These are phyloP conservation scores for Nothomitra cinnamomea DNA, from an alignment of 2,329 filamentous ascomycete genomes.

Conservation along the genomic window DNA sequence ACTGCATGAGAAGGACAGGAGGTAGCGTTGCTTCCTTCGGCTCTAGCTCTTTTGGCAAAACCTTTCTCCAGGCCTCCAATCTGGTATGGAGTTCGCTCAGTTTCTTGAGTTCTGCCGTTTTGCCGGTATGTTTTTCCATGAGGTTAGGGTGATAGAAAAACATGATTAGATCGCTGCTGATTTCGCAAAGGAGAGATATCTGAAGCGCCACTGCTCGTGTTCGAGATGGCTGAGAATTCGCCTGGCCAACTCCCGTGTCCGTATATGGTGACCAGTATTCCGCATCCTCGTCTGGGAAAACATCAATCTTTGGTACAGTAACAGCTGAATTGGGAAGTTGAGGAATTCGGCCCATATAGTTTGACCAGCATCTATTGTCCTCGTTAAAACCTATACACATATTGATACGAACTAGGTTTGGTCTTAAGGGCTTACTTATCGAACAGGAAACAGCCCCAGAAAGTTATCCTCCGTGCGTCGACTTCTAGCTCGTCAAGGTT, in stretches of 20 bases:
- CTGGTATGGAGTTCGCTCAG: constrained; percentile 81
- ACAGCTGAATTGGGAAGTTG: constrained; percentile 67
- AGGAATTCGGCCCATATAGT: constrained; percentile 81
- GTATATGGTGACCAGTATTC: constrained; percentile 79
- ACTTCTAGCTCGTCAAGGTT: constrained; percentile 64
- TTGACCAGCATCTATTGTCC: constrained; percentile 65
- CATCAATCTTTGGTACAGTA: constrained; percentile 75
- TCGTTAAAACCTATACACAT: not conserved
- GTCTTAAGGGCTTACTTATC: constrained; percentile 46
- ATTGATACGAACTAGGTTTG: not conserved
- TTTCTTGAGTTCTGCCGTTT: constrained; percentile 75
- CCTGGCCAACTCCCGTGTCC: constrained; percentile 59
- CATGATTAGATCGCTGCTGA: constrained; percentile 75
- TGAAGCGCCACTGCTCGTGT: constrained; percentile 71
- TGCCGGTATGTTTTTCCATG: constrained; percentile 46
- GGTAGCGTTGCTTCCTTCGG: constrained; percentile 78
- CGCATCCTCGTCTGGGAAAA: constrained; percentile 76
- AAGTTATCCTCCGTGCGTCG: constrained; percentile 78
- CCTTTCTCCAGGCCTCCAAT: constrained; percentile 75
- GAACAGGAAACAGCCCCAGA: constrained; percentile 97
- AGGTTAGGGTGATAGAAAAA: constrained; percentile 78
- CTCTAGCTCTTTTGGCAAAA: constrained; percentile 62
- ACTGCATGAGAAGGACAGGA: constrained; percentile 75
- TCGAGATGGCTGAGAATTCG: constrained; percentile 60
- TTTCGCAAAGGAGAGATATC: constrained; percentile 72